Percentiles rank a stretch among this genome's conserved stretches.
These are phyloP conservation scores for Odonthalia washingtoniensis DNA, from an alignment of 31 red algal species.

Conservation along the genomic window DNA sequence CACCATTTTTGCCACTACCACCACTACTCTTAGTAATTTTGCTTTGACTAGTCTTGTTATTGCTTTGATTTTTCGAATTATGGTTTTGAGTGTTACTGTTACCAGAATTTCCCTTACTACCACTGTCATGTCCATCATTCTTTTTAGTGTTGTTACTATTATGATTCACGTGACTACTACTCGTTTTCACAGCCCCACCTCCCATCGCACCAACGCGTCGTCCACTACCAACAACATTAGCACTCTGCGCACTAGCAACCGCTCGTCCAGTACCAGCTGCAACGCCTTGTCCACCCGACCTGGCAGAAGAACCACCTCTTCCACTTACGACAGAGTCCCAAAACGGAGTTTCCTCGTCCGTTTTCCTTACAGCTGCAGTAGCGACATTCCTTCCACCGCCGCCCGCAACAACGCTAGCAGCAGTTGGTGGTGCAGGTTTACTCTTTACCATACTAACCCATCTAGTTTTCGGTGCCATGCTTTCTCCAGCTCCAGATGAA, in stretches of 20 bases:
- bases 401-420: too few relatives aligned
- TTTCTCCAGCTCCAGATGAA: too few relatives aligned
- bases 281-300: constrained; percentile 15
- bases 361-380: constrained; percentile 34
- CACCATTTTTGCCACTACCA: not conserved
- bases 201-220: too few relatives aligned
- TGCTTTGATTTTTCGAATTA: not conserved
- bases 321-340: constrained; percentile 66
- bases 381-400: not conserved
- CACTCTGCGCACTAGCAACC: not conserved
- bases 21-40: not conserved
- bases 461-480: constrained; percentile 60
- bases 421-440: constrained; percentile 13
- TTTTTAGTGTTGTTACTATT: not conserved
- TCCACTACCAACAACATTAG: not conserved
- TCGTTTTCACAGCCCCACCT: too few relatives aligned
- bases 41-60: not conserved
- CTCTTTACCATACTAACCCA: constrained; percentile 76
- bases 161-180: not conserved
- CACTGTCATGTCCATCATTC: not conserved
- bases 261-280: not conserved
- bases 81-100: not conserved
- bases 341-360: constrained; percentile 69
- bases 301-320: constrained; percentile 16
- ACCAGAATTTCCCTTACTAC: not conserved